These are phyloP conservation scores for Diaporthe nobilis DNA, from an alignment of 2,329 filamentous ascomycete genomes.

Conservation along the genomic window DNA sequence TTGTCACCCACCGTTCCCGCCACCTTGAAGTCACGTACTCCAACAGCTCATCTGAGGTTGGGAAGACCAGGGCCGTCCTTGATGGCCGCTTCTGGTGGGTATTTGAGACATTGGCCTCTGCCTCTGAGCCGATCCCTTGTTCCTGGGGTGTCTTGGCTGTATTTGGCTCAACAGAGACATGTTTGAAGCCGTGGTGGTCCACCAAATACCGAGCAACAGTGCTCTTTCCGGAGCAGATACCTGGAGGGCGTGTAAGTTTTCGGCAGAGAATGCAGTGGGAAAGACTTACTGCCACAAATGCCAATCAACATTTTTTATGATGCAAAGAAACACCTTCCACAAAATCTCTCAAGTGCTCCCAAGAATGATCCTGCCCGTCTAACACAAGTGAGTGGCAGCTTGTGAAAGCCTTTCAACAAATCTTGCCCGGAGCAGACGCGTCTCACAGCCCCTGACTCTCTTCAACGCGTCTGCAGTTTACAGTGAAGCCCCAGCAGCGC, in stretches of 20 bases:
- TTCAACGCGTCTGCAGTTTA: slow-evolving; percentile 6
- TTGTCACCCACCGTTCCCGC: slow-evolving; percentile 88
- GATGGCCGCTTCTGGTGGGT: slow-evolving; percentile 36
- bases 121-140: not conserved
- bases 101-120: slow-evolving; percentile 20
- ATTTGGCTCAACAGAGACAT: slow-evolving; percentile 47
- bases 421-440: slow-evolving; percentile 1
- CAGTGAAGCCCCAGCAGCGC: not conserved
- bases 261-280: slow-evolving; percentile 29
- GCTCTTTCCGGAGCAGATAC: slow-evolving; percentile 93
- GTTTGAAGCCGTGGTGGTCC: slow-evolving; percentile 85
- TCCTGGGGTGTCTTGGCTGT: not conserved
- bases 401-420: slow-evolving; percentile 18
- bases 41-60: slow-evolving; percentile 76
- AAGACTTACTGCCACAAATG: slow-evolving; percentile 76
- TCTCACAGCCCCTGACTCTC: slow-evolving; percentile 15
- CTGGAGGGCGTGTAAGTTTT: slow-evolving; percentile 59
- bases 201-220: slow-evolving; percentile 91
- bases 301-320: slow-evolving; percentile 77
- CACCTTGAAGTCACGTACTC: slow-evolving; percentile 90
- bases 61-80: slow-evolving; percentile 62
- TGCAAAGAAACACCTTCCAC: not conserved
- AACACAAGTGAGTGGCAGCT: not conserved
- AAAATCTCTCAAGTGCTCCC: not conserved
- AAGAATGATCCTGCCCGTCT: not conserved